Conservation (phyloP, 139 green algal species). For the Mychonastes homosphaera region DNA sequence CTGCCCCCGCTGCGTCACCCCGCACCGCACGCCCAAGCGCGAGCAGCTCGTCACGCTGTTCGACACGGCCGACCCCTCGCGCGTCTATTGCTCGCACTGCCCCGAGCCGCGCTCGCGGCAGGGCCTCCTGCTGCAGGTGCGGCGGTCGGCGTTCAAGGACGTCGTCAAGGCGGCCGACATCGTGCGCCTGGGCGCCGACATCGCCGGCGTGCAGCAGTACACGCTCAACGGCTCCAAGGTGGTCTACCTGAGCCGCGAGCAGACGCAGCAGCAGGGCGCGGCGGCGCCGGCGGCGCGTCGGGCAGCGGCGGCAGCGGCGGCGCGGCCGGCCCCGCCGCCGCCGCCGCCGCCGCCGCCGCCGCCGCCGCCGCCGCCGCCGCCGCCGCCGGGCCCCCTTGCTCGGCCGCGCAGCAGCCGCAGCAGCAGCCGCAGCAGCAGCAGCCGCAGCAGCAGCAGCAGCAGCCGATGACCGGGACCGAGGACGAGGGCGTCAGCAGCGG, state of each 20-base stretch:
- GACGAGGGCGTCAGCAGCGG: too few species aligned
- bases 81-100: conserved; percentile 19
- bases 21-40: conserved; percentile 16
- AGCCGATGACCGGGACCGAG: not conserved
- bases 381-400: too few species aligned
- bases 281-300: too few species aligned
- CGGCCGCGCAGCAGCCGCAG: too few species aligned
- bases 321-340: too few species aligned
- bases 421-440: not conserved
- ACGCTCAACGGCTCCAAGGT: conserved; percentile 23
- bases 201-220: conserved; percentile 22
- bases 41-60: conserved; percentile 24
- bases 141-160: conserved; percentile 22
- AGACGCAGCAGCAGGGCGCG: too few species aligned
- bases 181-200: conserved; percentile 8
- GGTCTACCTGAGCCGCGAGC: conserved; percentile 21
- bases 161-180: conserved; percentile 21
- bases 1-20: conserved; percentile 5
- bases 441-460: not conserved
- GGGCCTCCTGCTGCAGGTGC: conserved; percentile 16
- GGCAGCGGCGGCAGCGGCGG: too few species aligned
- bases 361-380: too few species aligned
- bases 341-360: too few species aligned
- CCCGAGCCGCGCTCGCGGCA: conserved; percentile 5
- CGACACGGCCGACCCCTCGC: conserved; percentile 3